Evolutionary conservation across 2,329 filamentous ascomycete genomes (phyloP).

Genomic region (Alternaria infectoria): DNA sequence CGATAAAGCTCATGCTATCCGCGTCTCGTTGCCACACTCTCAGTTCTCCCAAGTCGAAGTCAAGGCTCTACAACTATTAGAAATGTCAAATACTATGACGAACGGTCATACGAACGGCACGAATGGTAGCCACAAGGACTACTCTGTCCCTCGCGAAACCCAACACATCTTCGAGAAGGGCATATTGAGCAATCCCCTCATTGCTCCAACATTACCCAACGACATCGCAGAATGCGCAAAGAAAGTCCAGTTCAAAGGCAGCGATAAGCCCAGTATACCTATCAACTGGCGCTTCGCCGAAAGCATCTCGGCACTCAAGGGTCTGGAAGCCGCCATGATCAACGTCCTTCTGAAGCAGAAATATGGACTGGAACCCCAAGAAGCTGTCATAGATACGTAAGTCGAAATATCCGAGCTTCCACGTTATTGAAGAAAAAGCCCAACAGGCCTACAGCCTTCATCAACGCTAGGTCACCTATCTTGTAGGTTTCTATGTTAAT

Average conservation of each 20-base stretch:
- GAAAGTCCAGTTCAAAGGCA: slow-evolving; percentile 53
- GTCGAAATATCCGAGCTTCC: neutral
- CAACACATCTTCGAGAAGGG: slow-evolving; percentile 43
- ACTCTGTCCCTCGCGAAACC: slow-evolving; percentile 39
- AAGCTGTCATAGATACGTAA: slow-evolving; percentile 57
- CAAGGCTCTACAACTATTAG: neutral
- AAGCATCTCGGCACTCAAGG: slow-evolving; percentile 59
- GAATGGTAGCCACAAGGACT: slow-evolving; percentile 17
- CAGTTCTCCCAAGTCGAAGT: neutral
- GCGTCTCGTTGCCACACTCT: neutral
- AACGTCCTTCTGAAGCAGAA: slow-evolving; percentile 55
- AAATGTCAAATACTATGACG: neutral
- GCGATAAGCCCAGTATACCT: slow-evolving; percentile 54
- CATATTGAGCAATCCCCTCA: slow-evolving; percentile 53
- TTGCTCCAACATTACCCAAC: slow-evolving; percentile 45
- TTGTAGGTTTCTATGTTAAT: no score
- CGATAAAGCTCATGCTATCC: neutral
- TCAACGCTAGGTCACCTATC: no score
- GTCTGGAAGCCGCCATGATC: slow-evolving; percentile 56
- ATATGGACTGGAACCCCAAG: slow-evolving; percentile 50
- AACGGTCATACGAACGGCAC: slow-evolving; percentile 2
- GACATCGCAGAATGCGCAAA: slow-evolving; percentile 46
- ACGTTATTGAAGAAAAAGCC: no score
- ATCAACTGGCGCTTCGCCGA: slow-evolving; percentile 65
- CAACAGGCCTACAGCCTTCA: no score